Conservation (phyloP, 352 stramenopile genomes). For the Elongisporangium anandrum region DNA sequence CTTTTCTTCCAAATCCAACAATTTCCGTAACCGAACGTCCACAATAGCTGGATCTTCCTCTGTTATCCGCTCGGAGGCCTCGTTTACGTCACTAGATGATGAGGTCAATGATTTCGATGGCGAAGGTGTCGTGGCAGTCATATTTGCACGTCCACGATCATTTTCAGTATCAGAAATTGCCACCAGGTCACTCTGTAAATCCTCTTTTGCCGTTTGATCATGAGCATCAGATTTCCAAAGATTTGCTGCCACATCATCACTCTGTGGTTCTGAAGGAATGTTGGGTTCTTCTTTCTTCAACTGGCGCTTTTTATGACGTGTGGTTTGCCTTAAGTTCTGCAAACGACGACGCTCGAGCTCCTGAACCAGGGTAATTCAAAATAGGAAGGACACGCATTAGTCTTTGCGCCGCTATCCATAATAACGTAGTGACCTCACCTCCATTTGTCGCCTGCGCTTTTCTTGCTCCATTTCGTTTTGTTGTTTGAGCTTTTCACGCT, state of each 20-base stretch:
- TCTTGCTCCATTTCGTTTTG: slow-evolving; percentile 30
- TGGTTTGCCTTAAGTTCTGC: slow-evolving; percentile 9
- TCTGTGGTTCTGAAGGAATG: slow-evolving; percentile 3
- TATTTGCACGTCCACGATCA: slow-evolving; percentile 12
- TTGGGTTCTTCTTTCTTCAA: slow-evolving; percentile 3
- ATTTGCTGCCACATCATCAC: background rate
- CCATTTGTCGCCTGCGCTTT: slow-evolving; percentile 36
- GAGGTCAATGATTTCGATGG: background rate
- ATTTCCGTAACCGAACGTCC: background rate
- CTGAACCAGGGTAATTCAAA: background rate
- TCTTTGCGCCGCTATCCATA: too few species aligned
- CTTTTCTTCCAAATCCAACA: background rate
- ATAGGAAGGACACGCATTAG: background rate
- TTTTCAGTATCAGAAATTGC: slow-evolving; percentile 10
- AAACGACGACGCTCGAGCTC: background rate
- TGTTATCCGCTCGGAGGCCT: background rate
- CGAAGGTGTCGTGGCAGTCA: background rate
- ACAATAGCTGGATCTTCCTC: background rate
- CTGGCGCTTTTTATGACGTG: slow-evolving; percentile 14
- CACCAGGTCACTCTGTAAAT: background rate
- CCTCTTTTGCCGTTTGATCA: background rate
- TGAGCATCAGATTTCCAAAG: background rate
- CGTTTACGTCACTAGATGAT: background rate
- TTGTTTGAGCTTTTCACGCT: slow-evolving; percentile 29
- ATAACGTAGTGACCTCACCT: slow-evolving; percentile 18